A percentile compares a stretch with the other conserved stretches of the same genome.
Evolutionary conservation across 2,329 filamentous ascomycete genomes (phyloP).

Genomic region (Aspergillus novoparasiticus): DNA sequence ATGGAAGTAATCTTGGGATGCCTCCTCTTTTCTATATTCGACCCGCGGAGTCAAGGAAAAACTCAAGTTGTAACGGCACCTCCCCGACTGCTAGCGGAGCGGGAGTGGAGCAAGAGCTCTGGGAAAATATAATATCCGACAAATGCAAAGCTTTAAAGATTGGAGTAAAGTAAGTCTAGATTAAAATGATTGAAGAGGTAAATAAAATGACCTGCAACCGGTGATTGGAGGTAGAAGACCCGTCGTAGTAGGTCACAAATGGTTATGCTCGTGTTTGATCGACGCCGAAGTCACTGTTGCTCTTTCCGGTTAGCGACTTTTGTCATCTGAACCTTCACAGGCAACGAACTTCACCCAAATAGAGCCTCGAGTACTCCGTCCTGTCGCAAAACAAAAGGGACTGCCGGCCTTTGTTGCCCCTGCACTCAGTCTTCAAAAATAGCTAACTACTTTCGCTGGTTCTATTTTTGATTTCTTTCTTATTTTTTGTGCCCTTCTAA

Average conservation of each 20-base stretch:
- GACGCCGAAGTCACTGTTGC: conserved; percentile 29
- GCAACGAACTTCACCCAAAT: neutral
- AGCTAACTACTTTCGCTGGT: neutral
- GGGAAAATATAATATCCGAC: conserved; percentile 19
- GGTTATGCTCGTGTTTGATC: conserved; percentile 26
- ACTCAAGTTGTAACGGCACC: conserved; percentile 19
- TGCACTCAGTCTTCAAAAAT: neutral
- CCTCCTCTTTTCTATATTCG: conserved; percentile 2
- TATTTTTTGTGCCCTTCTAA: neutral
- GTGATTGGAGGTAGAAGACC: conserved; percentile 16
- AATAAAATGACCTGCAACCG: conserved; percentile 8
- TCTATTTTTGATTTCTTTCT: neutral
- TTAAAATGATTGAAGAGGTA: conserved; percentile 11
- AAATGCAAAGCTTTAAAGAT: conserved; percentile 16
- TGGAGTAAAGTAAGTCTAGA: conserved; percentile 7
- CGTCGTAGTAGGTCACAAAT: conserved; percentile 14
- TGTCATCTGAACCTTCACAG: conserved; percentile 18
- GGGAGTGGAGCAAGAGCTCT: conserved; percentile 12
- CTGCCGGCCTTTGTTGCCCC: neutral
- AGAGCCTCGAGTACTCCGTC: neutral
- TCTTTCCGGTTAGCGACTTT: conserved; percentile 33
- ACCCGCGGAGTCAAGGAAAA: conserved; percentile 15
- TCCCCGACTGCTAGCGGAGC: conserved; percentile 20
- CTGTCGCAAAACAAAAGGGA: neutral
- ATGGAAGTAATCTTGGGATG: conserved; percentile 12